Conservation (phyloP, 192 early-diverging fungal genomes). For the Pilobolus umbonatus region DNA sequence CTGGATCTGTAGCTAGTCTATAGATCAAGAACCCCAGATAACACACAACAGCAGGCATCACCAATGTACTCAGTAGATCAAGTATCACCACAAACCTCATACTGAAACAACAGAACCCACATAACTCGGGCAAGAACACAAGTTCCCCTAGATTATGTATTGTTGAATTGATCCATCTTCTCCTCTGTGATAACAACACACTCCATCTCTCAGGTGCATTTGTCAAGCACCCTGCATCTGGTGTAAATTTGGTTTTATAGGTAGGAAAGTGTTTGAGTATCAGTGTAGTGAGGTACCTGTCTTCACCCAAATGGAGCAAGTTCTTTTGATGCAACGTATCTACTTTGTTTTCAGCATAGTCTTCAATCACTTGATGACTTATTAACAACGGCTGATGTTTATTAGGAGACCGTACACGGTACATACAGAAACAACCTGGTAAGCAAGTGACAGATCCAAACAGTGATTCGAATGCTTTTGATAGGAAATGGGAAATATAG, state of each 20-base stretch:
- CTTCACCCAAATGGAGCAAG: constrained; percentile 95
- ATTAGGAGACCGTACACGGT: constrained; percentile 85
- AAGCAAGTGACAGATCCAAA: constrained; percentile 97
- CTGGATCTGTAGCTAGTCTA: constrained; percentile 44
- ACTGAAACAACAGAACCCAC: constrained; percentile 95
- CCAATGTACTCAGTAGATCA: constrained; percentile 86
- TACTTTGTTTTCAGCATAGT: constrained; percentile 90
- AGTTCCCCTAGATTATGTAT: constrained; percentile 97
- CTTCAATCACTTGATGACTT: constrained; percentile 80
- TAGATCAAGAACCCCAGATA: constrained; percentile 86
- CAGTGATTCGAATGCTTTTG: constrained; percentile 94
- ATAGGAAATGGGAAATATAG: constrained; percentile 92
- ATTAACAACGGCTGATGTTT: constrained; percentile 87
- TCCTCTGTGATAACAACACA: constrained; percentile 93
- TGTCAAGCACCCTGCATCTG: constrained; percentile 88
- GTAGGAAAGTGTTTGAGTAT: constrained; percentile 97
- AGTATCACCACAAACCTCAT: constrained; percentile 95
- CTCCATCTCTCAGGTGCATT: constrained; percentile 91
- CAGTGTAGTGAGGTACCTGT: constrained; percentile 90
- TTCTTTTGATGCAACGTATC: constrained; percentile 99
- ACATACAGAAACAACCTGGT: constrained; percentile 99
- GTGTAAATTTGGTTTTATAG: constrained; percentile 87
- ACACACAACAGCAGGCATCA: constrained; percentile 86
- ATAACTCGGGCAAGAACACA: constrained; percentile 86
- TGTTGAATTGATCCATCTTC: constrained; percentile 99